Percentiles rank a stretch among this genome's conserved stretches.
Evolutionary conservation across 805 yeast species (phyloP).

Genomic region (Saccharomyces kudriavzevii): DNA sequence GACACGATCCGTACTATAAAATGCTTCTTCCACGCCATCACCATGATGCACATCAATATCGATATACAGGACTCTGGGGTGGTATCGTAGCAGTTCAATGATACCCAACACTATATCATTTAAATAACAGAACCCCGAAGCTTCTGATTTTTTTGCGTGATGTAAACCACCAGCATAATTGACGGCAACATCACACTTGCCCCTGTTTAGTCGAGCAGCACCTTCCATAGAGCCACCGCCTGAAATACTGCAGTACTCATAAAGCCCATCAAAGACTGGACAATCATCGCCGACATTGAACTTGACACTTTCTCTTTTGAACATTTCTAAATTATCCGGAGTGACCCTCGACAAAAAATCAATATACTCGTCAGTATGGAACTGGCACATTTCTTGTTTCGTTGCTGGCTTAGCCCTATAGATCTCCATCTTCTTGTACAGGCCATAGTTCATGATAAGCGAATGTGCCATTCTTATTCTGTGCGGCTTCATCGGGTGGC

Average conservation of each 20-base stretch:
- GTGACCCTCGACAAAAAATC: slow-evolving; percentile 86
- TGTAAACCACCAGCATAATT: slow-evolving; percentile 97
- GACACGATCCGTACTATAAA: slow-evolving; percentile 87
- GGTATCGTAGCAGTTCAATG: slow-evolving; percentile 73
- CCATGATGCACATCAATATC: slow-evolving; percentile 97
- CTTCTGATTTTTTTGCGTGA: slow-evolving; percentile 92
- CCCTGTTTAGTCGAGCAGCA: slow-evolving; percentile 73
- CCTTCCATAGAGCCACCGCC: slow-evolving; percentile 95
- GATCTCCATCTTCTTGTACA: slow-evolving; percentile 94
- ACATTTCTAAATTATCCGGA: slow-evolving; percentile 83
- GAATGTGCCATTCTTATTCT: slow-evolving; percentile 98
- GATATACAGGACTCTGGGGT: slow-evolving; percentile 85
- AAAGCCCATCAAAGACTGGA: slow-evolving; percentile 91
- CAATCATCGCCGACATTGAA: slow-evolving; percentile 92
- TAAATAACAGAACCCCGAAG: slow-evolving; percentile 90
- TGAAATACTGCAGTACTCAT: slow-evolving; percentile 78
- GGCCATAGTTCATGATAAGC: slow-evolving; percentile 90
- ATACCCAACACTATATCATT: slow-evolving; percentile 91
- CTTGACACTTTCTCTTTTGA: slow-evolving; percentile 77
- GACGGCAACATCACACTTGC: slow-evolving; percentile 87
- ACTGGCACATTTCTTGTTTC: slow-evolving; percentile 95
- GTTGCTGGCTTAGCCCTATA: slow-evolving; percentile 97
- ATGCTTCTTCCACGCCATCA: slow-evolving; percentile 97
- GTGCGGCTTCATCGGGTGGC: slow-evolving; percentile 99
- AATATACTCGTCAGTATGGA: slow-evolving; percentile 95